phyloP scores from a whole-genome alignment of 495 filamentous ascomycete species.

The Ramalina peruviana region DNA sequence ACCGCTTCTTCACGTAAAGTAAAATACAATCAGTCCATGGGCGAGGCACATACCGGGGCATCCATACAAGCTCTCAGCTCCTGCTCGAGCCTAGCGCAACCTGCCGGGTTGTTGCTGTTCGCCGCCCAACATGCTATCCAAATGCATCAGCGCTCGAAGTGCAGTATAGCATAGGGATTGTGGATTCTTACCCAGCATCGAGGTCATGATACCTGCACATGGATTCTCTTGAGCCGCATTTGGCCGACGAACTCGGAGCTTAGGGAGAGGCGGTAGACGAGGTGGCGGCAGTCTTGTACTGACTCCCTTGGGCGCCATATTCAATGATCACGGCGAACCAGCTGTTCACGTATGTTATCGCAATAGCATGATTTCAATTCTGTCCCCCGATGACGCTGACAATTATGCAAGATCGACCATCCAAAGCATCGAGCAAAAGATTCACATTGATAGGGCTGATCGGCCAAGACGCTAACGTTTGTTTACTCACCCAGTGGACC shows the following conservation, averaged over 20 bases:
- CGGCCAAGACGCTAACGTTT: too few relatives aligned
- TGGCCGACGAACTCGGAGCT: slow-evolving; percentile 70
- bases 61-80: slow-evolving; percentile 91
- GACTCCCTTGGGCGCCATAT: slow-evolving; percentile 37
- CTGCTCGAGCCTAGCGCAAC: slow-evolving; percentile 69
- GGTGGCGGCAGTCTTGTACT: slow-evolving; percentile 44
- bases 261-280: slow-evolving; percentile 73
- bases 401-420: too few relatives aligned
- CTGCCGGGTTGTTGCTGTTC: slow-evolving; percentile 54
- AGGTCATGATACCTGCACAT: slow-evolving; percentile 72
- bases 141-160: background rate
- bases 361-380: background rate
- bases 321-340: background rate
- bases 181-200: slow-evolving; percentile 65
- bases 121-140: slow-evolving; percentile 86
- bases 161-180: background rate
- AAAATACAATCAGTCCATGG: background rate
- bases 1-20: too few relatives aligned
- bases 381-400: too few relatives aligned
- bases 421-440: too few relatives aligned
- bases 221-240: slow-evolving; percentile 64
- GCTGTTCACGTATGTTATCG: slow-evolving; percentile 2
- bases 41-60: slow-evolving; percentile 41
- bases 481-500: too few relatives aligned
- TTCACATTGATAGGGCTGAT: too few relatives aligned